Conservation (phyloP, 2,329 filamentous ascomycete species). For the Penicillium sp. region DNA sequence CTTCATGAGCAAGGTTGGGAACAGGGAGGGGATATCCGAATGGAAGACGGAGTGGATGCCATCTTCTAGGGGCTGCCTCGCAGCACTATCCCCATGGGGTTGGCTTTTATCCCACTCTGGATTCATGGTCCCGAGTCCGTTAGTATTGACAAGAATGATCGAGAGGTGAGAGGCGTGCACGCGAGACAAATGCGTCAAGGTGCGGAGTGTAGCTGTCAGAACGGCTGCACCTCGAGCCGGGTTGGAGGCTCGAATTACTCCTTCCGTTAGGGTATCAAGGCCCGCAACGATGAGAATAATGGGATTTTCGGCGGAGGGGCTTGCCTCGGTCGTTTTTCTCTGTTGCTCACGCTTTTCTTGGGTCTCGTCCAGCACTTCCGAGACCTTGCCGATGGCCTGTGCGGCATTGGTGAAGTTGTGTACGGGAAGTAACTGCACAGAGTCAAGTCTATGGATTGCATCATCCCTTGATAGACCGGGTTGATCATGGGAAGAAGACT, state of each 20-base stretch:
- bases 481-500: slow-evolving; percentile 11
- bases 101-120: not conserved
- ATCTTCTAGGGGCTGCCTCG: slow-evolving; percentile 14
- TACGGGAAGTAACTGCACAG: slow-evolving; percentile 37
- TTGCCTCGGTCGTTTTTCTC: not conserved
- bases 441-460: slow-evolving; percentile 34
- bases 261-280: slow-evolving; percentile 39
- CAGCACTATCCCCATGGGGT: not conserved
- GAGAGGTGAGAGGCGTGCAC: slow-evolving; percentile 31
- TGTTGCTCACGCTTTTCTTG: slow-evolving; percentile 13
- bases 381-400: slow-evolving; percentile 35
- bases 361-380: slow-evolving; percentile 25
- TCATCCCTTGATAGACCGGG: slow-evolving; percentile 25
- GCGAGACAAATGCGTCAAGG: slow-evolving; percentile 36
- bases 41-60: slow-evolving; percentile 32
- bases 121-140: slow-evolving; percentile 26
- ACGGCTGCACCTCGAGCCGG: slow-evolving; percentile 36
- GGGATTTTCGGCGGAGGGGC: not conserved
- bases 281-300: slow-evolving; percentile 37
- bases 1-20: slow-evolving; percentile 36
- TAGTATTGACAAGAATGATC: slow-evolving; percentile 40
- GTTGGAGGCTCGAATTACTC: slow-evolving; percentile 41
- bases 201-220: slow-evolving; percentile 34
- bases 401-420: slow-evolving; percentile 32
- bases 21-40: slow-evolving; percentile 17